Evolutionary conservation across 2,329 filamentous ascomycete genomes (phyloP), one percentile per base, ranked within the genome.

Genomic region (Clarireedia sp.): DNA sequence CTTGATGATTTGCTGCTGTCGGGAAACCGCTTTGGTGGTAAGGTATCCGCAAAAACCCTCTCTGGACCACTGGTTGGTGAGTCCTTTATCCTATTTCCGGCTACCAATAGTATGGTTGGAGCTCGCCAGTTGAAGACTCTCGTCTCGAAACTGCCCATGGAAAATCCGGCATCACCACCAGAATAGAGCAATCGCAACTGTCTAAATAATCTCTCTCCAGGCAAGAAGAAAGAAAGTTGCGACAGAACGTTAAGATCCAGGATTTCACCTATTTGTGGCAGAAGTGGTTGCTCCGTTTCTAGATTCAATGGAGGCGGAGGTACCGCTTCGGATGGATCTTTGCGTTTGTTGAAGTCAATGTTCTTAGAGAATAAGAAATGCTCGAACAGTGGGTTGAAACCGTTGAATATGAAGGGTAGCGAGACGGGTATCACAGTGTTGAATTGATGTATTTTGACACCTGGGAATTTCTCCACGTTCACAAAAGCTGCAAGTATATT

Each of bases 91-190:
- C 84, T 77, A 3, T 77, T 80, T 19, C 87, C 87, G 19, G 80
- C 80, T 1, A 90, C 82, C 1, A 90, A 75, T 10, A 90, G 73
- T 17, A 90, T 79, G 0, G 87, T 89, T 0, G 87, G 87, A 0
- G 86, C 86, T 43, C 80, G 76, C 86, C 87, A 90, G 67, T 90
- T 87, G 71, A 90, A 87, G 2, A 89, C 83, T 62, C 83, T 85
- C 19, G 83, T 79, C 66, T 89, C 84, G 60, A 90, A 89, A 54
- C 83, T 85, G 21, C 86, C 85, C 81, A 90, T 86, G 19, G 85
- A 88, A 69, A 89, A 90, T 5, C 87, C 87, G 12, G 85, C 81
- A 24, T 82, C 79, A 47, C 79, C 82, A 5, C 86, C 87, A 1
- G 83, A 85, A 66, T 90, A 90, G 0, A 90, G 73, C 2, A 82